These are phyloP conservation scores for Podospora tetraspora DNA, from an alignment of 495 filamentous ascomycete species.

Conservation along the genomic window DNA sequence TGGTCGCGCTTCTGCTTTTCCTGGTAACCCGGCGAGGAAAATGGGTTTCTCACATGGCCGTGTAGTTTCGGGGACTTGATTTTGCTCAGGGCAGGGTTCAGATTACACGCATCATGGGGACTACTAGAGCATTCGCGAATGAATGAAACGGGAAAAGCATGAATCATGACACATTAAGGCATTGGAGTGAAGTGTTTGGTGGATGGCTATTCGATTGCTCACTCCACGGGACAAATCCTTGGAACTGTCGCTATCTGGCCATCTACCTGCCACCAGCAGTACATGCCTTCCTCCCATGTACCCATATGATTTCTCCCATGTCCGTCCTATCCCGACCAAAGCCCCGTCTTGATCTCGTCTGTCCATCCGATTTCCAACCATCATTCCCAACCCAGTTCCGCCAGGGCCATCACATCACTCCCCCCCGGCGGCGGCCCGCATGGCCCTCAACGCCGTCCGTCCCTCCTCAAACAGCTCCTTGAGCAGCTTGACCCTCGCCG, in stretches of 20 bases:
- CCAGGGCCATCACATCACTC: not conserved
- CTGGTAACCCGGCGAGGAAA: slow-evolving; percentile 31
- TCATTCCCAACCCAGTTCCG: not conserved
- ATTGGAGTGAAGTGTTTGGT: slow-evolving; percentile 7
- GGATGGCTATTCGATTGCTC: not conserved
- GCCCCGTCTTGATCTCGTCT: not conserved
- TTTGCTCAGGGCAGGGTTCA: slow-evolving; percentile 26
- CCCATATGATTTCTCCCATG: too few species aligned
- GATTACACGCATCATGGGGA: slow-evolving; percentile 35
- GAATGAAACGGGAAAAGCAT: slow-evolving; percentile 38
- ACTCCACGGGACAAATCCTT: not conserved
- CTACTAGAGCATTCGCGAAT: slow-evolving; percentile 36
- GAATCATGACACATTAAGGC: slow-evolving; percentile 21
- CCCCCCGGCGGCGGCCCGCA: not conserved
- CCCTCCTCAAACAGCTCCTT: not conserved
- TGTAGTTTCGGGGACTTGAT: slow-evolving; percentile 26
- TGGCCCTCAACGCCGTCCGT: not conserved
- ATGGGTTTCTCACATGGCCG: slow-evolving; percentile 22
- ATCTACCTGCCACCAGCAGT: not conserved
- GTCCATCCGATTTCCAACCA: not conserved
- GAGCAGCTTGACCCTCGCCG: not conserved
- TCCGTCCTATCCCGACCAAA: not conserved
- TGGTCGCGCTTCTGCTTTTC: slow-evolving; percentile 42
- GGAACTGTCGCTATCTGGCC: not conserved
- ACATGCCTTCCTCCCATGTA: not conserved